Base-by-base conservation (phyloP, 208 protist genomes). In the Crithidia mellificae region DNA sequence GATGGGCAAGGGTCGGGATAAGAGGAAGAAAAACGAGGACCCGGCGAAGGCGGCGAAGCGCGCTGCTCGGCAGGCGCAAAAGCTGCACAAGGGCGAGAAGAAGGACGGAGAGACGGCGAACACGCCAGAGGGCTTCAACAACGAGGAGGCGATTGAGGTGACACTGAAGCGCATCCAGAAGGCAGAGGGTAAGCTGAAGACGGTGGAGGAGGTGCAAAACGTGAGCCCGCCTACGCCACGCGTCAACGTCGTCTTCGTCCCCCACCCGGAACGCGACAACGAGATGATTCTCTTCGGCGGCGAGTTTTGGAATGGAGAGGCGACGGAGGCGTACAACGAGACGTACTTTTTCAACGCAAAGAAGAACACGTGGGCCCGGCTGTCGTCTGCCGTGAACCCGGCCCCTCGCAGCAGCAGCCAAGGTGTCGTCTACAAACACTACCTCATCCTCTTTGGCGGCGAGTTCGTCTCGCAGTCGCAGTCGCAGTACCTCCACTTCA, bases 401-500 rank as follows among this genome's bases (percentile, higher is more conserved):
- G 65, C 84, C 1, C 88, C 91, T 6, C 80, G 91, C 27, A 94
- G 88, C 68, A 96, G 91, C 76, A 87, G 80, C 36, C 91, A 96
- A 66, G 88, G 78, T 6, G 53, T 96, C 15, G 67, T 85, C 9
- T 95, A 96, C 77, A 95, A 95, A 73, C 77, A 94, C 43, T 95
- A 84, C 69, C 20, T 95, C 17, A 72, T 95, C 61, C 62, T 96
- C 15, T 95, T 85, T 58, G 93, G 93, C 57, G 94, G 94, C 32
- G 91, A 97, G 77, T 97, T 96, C 68, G 88, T 94, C 2, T 96
- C 94, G 8, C 91, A 94, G 72, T 89, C 91, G n/a, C 91, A 96
- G 74, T 94, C 85, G 38, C 89, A 96, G 81, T 96, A 93, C 58
- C 70, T 94, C 36, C 94, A 97, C 81, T 96, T 96, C 68, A 88